Percentiles rank a stretch among this genome's conserved stretches.
Conservation (phyloP, 2,329 filamentous ascomycete species). For the Malbranchea cinnamomea region DNA sequence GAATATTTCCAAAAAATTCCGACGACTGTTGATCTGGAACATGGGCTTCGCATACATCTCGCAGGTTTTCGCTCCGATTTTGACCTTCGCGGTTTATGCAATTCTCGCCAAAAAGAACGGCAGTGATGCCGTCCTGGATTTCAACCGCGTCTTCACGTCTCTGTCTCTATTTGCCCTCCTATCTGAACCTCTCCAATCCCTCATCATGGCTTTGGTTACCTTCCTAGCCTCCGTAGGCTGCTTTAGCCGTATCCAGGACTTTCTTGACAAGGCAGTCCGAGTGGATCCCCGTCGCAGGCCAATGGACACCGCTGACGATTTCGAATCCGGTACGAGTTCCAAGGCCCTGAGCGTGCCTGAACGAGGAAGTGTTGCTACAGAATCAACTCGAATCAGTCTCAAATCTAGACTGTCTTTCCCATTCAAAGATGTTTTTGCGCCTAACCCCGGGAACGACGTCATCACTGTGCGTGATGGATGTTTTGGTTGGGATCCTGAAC, state of each 20-base stretch:
- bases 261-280: constrained; percentile 23
- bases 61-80: constrained; percentile 29
- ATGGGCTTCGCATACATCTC: constrained; percentile 27
- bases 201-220: constrained; percentile 31
- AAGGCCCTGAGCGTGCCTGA: not conserved
- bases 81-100: constrained; percentile 32
- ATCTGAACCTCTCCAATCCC: constrained; percentile 29
- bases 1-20: constrained; percentile 26
- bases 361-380: not conserved
- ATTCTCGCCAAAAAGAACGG: constrained; percentile 23
- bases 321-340: constrained; percentile 3
- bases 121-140: constrained; percentile 20
- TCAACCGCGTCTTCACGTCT: constrained; percentile 31
- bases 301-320: constrained; percentile 4
- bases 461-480: constrained; percentile 29
- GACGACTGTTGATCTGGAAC: constrained; percentile 27
- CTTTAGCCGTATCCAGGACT: constrained; percentile 33
- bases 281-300: constrained; percentile 14
- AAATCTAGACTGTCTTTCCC: constrained; percentile 7
- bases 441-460: constrained; percentile 14
- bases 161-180: constrained; percentile 33
- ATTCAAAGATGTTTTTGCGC: constrained; percentile 7
- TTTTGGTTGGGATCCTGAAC: constrained; percentile 34
- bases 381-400: constrained; percentile 6
- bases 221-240: constrained; percentile 32